Percentiles rank a stretch among this genome's conserved stretches.
phyloP scores from a whole-genome alignment of 2,329 filamentous ascomycete genomes.

The Colletotrichum cuscutae region DNA sequence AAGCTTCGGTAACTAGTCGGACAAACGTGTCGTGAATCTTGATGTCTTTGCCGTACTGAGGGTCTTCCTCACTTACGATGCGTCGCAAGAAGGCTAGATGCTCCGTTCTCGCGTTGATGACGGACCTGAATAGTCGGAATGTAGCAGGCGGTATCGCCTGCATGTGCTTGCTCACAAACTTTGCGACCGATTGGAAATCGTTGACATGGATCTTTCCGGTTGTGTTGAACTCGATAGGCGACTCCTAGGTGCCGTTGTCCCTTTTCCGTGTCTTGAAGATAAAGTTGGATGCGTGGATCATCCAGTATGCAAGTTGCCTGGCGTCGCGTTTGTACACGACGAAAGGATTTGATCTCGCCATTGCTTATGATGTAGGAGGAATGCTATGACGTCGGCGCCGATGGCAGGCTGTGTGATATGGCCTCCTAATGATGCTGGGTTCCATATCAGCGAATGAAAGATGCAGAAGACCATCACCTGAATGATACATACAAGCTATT shows the following conservation, averaged over 20 bases:
- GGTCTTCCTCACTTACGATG: conserved; percentile 47
- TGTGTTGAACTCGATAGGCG: conserved; percentile 44
- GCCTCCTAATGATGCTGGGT: background rate
- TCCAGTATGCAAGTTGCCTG: conserved; percentile 49
- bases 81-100: conserved; percentile 32
- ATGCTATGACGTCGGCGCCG: background rate
- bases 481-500: background rate
- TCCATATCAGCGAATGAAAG: background rate
- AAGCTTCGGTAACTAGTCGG: conserved; percentile 46
- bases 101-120: conserved; percentile 48
- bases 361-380: background rate
- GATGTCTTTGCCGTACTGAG: conserved; percentile 51
- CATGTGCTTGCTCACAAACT: conserved; percentile 51
- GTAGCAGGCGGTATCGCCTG: conserved; percentile 46
- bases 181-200: conserved; percentile 49
- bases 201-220: conserved; percentile 49
- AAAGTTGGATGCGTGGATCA: conserved; percentile 50
- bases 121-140: conserved; percentile 48
- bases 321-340: conserved; percentile 52
- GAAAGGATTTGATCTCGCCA: conserved; percentile 45
- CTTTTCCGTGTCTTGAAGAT: conserved; percentile 43
- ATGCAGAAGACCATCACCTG: background rate
- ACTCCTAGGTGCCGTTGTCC: background rate
- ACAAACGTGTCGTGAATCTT: conserved; percentile 53
- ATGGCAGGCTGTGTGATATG: background rate